Percentiles rank a stretch among this genome's conserved stretches.
These are phyloP conservation scores for Lentithecium fluviatile DNA, from an alignment of 495 filamentous ascomycete species.

Conservation along the genomic window DNA sequence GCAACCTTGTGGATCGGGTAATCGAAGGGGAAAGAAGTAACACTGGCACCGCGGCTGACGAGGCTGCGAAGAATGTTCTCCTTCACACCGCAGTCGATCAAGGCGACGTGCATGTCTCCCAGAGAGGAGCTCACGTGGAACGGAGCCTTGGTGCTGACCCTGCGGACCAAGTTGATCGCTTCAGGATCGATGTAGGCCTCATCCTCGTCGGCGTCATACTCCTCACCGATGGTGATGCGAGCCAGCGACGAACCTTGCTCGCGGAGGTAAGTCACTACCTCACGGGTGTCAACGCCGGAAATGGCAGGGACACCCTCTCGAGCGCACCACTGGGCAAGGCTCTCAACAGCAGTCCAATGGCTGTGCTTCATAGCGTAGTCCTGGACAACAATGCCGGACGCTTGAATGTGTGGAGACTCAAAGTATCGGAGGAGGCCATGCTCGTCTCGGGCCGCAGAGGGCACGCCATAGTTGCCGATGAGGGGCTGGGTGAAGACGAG, in stretches of 20 bases:
- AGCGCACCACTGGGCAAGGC: slow-evolving; percentile 88
- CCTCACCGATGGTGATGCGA: slow-evolving; percentile 91
- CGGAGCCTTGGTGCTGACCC: slow-evolving; percentile 94
- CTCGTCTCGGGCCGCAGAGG: slow-evolving; percentile 71
- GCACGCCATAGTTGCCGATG: slow-evolving; percentile 98
- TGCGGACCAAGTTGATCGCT: slow-evolving; percentile 91
- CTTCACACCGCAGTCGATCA: slow-evolving; percentile 98
- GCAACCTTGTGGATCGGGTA: slow-evolving; percentile 97
- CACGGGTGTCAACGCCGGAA: slow-evolving; percentile 93
- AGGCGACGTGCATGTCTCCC: slow-evolving; percentile 83
- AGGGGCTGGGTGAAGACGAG: slow-evolving; percentile 98
- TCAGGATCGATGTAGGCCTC: slow-evolving; percentile 94
- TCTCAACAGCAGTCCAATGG: slow-evolving; percentile 98
- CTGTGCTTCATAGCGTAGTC: slow-evolving; percentile 92
- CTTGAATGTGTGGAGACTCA: slow-evolving; percentile 95
- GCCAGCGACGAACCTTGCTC: slow-evolving; percentile 95
- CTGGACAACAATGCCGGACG: slow-evolving; percentile 89
- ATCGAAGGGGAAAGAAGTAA: slow-evolving; percentile 92
- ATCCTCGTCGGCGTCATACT: slow-evolving; percentile 98
- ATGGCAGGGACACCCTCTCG: slow-evolving; percentile 95
- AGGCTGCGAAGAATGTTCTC: slow-evolving; percentile 97
- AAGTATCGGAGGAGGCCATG: slow-evolving; percentile 86
- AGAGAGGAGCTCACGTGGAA: slow-evolving; percentile 83
- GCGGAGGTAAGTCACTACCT: slow-evolving; percentile 90
- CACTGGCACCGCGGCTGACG: slow-evolving; percentile 79